Evolutionary conservation across 208 protist species (phyloP).

Genomic region (Phytomonas sp.): DNA sequence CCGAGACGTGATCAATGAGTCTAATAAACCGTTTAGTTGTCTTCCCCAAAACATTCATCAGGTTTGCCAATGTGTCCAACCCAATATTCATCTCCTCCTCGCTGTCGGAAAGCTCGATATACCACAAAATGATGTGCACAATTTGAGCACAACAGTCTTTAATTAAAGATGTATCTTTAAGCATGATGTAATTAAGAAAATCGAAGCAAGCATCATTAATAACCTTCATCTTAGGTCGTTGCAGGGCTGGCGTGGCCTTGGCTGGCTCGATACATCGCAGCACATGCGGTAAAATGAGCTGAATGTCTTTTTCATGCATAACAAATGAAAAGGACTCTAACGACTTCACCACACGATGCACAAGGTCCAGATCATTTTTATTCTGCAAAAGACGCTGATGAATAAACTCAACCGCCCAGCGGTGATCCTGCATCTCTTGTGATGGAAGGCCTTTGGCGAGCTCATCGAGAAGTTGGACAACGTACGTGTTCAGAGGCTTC

Average conservation of each 20-base stretch:
- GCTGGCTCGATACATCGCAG: constrained; percentile 84
- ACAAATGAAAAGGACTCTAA: constrained; percentile 79
- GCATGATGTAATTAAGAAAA: constrained; percentile 79
- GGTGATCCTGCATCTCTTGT: constrained; percentile 74
- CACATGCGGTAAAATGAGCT: constrained; percentile 80
- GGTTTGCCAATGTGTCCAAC: constrained; percentile 58
- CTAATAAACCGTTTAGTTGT: constrained; percentile 71
- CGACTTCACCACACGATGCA: constrained; percentile 76
- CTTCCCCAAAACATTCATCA: constrained; percentile 63
- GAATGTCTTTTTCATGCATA: constrained; percentile 82
- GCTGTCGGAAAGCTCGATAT: constrained; percentile 73
- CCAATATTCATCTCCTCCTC: constrained; percentile 74
- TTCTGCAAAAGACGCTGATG: constrained; percentile 85
- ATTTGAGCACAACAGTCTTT: constrained; percentile 82
- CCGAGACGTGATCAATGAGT: constrained; percentile 59
- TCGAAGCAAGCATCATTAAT: constrained; percentile 84
- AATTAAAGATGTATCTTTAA: constrained; percentile 62
- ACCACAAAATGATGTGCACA: constrained; percentile 83
- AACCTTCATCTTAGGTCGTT: constrained; percentile 52
- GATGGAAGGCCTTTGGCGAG: constrained; percentile 64
- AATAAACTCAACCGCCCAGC: constrained; percentile 87
- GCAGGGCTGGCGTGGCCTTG: background rate
- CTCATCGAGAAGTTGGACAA: constrained; percentile 80
- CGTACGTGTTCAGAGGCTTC: constrained; percentile 69
- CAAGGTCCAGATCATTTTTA: constrained; percentile 70